Conservation (phyloP, 2,329 filamentous ascomycete species). For the Calonectria ilicicola region DNA sequence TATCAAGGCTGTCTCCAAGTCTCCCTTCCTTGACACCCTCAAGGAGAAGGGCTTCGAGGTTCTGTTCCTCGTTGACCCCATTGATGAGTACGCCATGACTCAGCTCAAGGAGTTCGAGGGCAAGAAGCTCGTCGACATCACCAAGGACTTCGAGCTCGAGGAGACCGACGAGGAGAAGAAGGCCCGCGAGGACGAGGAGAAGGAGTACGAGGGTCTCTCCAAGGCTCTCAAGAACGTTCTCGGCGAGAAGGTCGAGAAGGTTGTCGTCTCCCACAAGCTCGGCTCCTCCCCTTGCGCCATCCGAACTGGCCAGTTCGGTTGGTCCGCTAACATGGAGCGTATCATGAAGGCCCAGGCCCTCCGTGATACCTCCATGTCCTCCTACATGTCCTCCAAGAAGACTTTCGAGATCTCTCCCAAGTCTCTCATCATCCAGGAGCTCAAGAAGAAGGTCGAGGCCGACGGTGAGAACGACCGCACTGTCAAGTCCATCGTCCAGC, state of each 20-base stretch:
- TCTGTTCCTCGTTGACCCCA: slow-evolving; percentile 98
- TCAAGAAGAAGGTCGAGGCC: slow-evolving; percentile 98
- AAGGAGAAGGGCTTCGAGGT: slow-evolving; percentile 99
- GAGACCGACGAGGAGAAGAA: slow-evolving; percentile 99
- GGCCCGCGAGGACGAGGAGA: slow-evolving; percentile 94
- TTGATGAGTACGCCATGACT: slow-evolving; percentile 99
- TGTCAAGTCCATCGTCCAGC: slow-evolving; percentile 98
- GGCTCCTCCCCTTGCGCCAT: slow-evolving; percentile 95
- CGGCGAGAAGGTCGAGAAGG: slow-evolving; percentile 99
- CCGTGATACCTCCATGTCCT: slow-evolving; percentile 99
- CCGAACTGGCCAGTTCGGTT: slow-evolving; percentile 99
- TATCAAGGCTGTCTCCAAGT: slow-evolving; percentile 97
- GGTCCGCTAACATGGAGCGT: slow-evolving; percentile 99
- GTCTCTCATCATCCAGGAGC: slow-evolving; percentile 97
- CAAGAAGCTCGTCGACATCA: slow-evolving; percentile 99
- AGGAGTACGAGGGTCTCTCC: slow-evolving; percentile 94
- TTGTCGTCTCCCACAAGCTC: slow-evolving; percentile 98
- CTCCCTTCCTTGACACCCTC: slow-evolving; percentile 97
- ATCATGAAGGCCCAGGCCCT: slow-evolving; percentile 99
- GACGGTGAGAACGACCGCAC: slow-evolving; percentile 99
- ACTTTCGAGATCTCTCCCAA: slow-evolving; percentile 99
- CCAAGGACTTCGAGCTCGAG: slow-evolving; percentile 99
- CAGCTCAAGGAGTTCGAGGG: slow-evolving; percentile 99
- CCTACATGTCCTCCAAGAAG: slow-evolving; percentile 99
- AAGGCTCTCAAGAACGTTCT: slow-evolving; percentile 99